A percentile compares a stretch with the other conserved stretches of the same genome.
phyloP scores from a whole-genome alignment of 768 basidiomycete genomes.

The Termitomyces sp. region DNA sequence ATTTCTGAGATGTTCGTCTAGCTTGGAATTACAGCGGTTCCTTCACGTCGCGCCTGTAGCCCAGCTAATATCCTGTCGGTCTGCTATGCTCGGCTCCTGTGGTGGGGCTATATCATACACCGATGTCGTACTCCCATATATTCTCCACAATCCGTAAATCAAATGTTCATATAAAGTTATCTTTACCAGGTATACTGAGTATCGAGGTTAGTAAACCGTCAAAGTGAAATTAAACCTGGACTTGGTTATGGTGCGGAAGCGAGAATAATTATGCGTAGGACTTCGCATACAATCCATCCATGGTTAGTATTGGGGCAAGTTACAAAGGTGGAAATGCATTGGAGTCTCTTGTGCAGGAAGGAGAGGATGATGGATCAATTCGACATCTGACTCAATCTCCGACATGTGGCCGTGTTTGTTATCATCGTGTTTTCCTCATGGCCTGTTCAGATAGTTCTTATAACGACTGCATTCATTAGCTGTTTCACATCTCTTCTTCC shows the following conservation, averaged over 20 bases:
- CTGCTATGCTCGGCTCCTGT: too few relatives aligned
- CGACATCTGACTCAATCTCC: neutral
- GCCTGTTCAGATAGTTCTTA: neutral
- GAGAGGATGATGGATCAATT: neutral
- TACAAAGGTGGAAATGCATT: neutral
- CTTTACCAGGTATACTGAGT: neutral
- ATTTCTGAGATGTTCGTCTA: neutral
- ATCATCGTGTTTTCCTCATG: conserved; percentile 1
- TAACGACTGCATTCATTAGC: neutral
- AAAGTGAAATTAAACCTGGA: neutral
- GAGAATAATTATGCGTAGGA: neutral
- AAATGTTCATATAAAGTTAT: neutral
- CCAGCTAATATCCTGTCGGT: neutral
- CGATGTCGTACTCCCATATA: neutral
- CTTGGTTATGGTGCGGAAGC: neutral
- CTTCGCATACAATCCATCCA: neutral
- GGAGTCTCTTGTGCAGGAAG: neutral
- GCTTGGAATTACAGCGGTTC: neutral
- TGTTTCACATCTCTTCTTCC: neutral
- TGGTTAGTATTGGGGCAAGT: neutral
- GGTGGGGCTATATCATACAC: neutral
- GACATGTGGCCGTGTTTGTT: neutral
- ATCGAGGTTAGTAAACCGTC: neutral
- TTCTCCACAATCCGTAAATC: neutral
- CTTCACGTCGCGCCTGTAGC: neutral